These are phyloP conservation scores for Trichophyton schoenleinii DNA, from an alignment of 2,329 filamentous ascomycete species.

Conservation along the genomic window DNA sequence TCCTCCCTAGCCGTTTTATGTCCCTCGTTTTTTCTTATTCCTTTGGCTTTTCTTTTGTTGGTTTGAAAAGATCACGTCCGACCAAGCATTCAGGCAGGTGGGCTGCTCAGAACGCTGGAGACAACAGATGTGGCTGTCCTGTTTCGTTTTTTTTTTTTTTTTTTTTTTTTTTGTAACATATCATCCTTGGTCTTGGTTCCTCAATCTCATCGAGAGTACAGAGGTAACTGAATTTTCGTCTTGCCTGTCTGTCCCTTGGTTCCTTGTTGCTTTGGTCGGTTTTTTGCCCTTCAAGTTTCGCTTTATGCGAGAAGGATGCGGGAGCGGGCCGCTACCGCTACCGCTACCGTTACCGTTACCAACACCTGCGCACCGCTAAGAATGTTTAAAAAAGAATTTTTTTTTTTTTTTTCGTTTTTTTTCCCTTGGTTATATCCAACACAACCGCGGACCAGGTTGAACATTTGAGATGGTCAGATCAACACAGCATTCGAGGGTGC, in stretches of 20 bases:
- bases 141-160: no score
- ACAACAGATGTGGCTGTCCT: no score
- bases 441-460: background rate
- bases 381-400: constrained; percentile 1
- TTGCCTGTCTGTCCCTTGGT: background rate
- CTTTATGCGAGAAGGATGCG: constrained; percentile 5
- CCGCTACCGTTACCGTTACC: constrained; percentile 6
- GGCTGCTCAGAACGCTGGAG: background rate
- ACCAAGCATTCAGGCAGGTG: background rate
- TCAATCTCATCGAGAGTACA: background rate
- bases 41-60: background rate
- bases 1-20: background rate
- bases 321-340: constrained; percentile 6
- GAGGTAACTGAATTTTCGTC: background rate
- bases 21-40: background rate
- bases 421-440: background rate
- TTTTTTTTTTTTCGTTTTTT: background rate
- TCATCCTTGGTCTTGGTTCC: background rate
- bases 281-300: background rate
- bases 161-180: background rate
- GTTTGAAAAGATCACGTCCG: background rate
- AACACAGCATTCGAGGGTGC: background rate
- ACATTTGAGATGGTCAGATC: background rate
- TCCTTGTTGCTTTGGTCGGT: background rate
- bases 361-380: constrained; percentile 2